Conservation (phyloP, 768 basidiomycete species). For the Termitomyces sp. region DNA sequence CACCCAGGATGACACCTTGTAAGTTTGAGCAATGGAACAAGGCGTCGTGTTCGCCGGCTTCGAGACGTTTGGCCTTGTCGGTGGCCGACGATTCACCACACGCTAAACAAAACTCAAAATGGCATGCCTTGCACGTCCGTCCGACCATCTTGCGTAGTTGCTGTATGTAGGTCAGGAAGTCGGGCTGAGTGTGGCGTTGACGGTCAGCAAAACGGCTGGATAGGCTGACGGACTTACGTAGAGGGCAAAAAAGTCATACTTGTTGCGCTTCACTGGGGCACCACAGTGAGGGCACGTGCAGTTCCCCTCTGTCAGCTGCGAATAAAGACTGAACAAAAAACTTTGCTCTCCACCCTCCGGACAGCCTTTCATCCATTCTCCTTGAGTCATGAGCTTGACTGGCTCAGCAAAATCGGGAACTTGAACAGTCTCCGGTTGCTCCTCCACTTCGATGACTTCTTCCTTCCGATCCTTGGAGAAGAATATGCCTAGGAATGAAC, state of each 20-base stretch:
- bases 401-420: conserved; percentile 37
- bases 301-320: conserved; percentile 56
- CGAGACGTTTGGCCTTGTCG: conserved; percentile 36
- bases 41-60: conserved; percentile 41
- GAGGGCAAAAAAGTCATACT: conserved; percentile 78
- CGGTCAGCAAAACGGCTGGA: conserved; percentile 2
- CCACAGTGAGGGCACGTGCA: conserved; percentile 79
- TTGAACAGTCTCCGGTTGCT: conserved; percentile 52
- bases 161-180: conserved; percentile 65
- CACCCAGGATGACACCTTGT: conserved; percentile 86
- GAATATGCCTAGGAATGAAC: conserved; percentile 61
- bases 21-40: conserved; percentile 88
- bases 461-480: conserved; percentile 93
- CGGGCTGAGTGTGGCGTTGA: conserved; percentile 40
- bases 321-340: conserved; percentile 81
- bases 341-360: conserved; percentile 90
- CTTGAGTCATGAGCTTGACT: conserved; percentile 73
- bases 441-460: conserved; percentile 89
- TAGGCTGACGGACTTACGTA: conserved; percentile 48
- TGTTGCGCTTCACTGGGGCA: conserved; percentile 48
- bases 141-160: conserved; percentile 54
- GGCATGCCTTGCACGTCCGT: conserved; percentile 58
- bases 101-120: conserved; percentile 60
- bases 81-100: conserved; percentile 62
- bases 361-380: conserved; percentile 97